These are phyloP conservation scores for Starmerella roubikii DNA, from an alignment of 805 yeast genomes.

Conservation along the genomic window DNA sequence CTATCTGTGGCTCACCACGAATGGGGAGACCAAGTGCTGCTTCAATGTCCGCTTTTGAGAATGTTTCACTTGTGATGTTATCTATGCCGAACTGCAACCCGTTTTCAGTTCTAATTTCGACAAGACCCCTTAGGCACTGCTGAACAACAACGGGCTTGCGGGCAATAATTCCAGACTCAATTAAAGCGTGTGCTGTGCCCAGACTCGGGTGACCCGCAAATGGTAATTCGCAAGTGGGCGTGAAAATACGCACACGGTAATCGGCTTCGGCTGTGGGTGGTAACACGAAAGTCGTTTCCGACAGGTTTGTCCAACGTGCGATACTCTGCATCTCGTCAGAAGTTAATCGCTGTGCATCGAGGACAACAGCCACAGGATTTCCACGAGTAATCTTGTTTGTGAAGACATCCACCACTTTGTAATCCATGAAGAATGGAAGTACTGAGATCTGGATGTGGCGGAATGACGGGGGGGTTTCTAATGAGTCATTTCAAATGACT, in stretches of 20 bases:
- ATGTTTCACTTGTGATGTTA: not conserved
- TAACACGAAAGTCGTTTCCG: conserved; percentile 43
- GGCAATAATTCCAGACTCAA: conserved; percentile 8
- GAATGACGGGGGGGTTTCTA: too few species aligned
- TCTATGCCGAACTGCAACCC: conserved; percentile 7
- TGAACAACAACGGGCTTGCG: conserved; percentile 14
- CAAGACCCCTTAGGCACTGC: conserved; percentile 16
- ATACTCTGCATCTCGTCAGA: conserved; percentile 34
- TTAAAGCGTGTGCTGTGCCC: conserved; percentile 27
- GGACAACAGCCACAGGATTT: conserved; percentile 43
- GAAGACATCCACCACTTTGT: conserved; percentile 32
- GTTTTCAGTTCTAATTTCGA: conserved; percentile 31
- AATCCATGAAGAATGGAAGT: conserved; percentile 7
- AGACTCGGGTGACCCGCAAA: conserved; percentile 57
- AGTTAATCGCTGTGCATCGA: conserved; percentile 30
- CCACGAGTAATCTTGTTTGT: conserved; percentile 32
- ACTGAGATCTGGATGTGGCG: too few species aligned
- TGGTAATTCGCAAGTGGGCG: conserved; percentile 36
- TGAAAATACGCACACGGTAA: conserved; percentile 39
- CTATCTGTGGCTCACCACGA: conserved; percentile 1
- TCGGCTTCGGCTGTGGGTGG: conserved; percentile 33
- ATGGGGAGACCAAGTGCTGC: not conserved
- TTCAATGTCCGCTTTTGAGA: not conserved
- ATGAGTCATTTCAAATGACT: too few species aligned
- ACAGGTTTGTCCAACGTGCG: conserved; percentile 48